Base-by-base conservation (phyloP, 2,329 filamentous ascomycete genomes). In the Talaromyces verruculosus region DNA sequence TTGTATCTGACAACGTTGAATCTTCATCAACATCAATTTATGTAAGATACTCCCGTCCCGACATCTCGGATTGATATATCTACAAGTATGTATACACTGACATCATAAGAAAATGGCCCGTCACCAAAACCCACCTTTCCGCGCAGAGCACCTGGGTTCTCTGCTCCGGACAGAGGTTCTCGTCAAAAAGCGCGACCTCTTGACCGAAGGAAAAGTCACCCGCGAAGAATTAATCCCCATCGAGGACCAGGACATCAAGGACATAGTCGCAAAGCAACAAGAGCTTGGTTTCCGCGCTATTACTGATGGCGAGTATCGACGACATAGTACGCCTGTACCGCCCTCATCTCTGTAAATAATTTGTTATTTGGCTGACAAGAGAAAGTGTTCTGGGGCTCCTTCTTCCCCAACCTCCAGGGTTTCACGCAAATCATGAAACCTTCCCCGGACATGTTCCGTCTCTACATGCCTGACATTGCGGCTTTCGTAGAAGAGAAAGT, bases 91-190 rank as follows among this genome's bases (percentile, higher is more conserved):
- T 28, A 25, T 17, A 15, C 17, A 62, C 22, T 37, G 30, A 51
- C 17, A 51, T 5, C 28, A 30, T 17, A 17, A 49, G 11, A 43
- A 19, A 59, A 66, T 66, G 65, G 17, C 65, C 41, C 60, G 65
- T 58, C 79, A 74, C 68, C 78, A 78, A 68, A 76, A 79, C 67
- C 85, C 87, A 49, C 89, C 87, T 60, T 91, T 90, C 78, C 85
- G 90, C 73, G 88, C 89, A 67, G 89, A 92, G 78, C 89, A 92
- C 70, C 84, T 91, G 68, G 89, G 89, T 60, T 91, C 89, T 15
- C 82, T 92, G 37, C 84, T 91, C 66, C 87, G 89, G 37, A 89
- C 89, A 0, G 77, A 86, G 62, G 78, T 84, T 61, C 84, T 92
- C 30, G 81, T 90, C 15, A 81, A 86, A 57, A 85, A 85, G 58